These are phyloP conservation scores for Penicillium pulvis DNA, from an alignment of 495 filamentous ascomycete species.

Conservation along the genomic window DNA sequence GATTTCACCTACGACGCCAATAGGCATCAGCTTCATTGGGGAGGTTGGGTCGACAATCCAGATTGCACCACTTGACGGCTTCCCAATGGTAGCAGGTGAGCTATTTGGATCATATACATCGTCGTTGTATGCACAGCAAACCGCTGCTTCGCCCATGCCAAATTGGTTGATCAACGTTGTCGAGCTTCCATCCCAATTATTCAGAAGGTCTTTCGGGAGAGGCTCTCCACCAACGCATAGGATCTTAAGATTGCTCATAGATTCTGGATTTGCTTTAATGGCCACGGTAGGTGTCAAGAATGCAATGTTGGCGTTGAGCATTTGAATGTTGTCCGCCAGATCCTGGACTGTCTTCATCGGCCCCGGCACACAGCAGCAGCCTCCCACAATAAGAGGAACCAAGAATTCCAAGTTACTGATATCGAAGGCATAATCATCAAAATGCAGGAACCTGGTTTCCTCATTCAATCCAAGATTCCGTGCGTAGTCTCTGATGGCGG, in stretches of 20 bases:
- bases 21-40: constrained; percentile 49
- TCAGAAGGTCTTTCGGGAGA: constrained; percentile 41
- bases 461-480: constrained; percentile 17
- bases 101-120: constrained; percentile 14
- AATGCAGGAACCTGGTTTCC: constrained; percentile 42
- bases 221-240: constrained; percentile 49
- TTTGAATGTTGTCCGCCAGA: constrained; percentile 34
- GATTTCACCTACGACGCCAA: constrained; percentile 59
- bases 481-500: constrained; percentile 23
- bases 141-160: constrained; percentile 53
- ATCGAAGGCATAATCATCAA: constrained; percentile 50
- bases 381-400: constrained; percentile 42
- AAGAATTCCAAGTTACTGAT: constrained; percentile 46
- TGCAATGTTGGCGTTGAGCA: constrained; percentile 38
- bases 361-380: constrained; percentile 49
- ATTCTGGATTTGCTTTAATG: constrained; percentile 33
- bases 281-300: constrained; percentile 48
- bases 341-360: constrained; percentile 32
- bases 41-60: constrained; percentile 58
- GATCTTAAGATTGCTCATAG: constrained; percentile 37
- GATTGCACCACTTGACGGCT: constrained; percentile 24
- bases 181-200: constrained; percentile 45
- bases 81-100: constrained; percentile 18
- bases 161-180: constrained; percentile 57
- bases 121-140: constrained; percentile 25